phyloP scores from a whole-genome alignment of 768 basidiomycete genomes.

The Agaricus blazei region DNA sequence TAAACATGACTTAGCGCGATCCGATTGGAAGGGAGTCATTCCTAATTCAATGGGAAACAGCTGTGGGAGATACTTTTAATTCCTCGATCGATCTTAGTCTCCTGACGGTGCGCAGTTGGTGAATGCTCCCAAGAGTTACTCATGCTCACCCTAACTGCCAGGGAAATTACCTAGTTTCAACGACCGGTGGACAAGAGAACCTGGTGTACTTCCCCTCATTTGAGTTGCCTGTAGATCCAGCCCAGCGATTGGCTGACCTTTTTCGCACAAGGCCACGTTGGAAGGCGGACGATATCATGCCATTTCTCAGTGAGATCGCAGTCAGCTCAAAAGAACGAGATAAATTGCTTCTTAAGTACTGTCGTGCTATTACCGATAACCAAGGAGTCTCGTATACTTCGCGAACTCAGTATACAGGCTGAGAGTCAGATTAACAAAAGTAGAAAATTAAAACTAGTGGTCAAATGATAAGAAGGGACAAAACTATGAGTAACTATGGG shows the following conservation, averaged over 20 bases:
- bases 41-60: constrained; percentile 59
- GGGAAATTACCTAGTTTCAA: constrained; percentile 69
- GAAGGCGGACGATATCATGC: constrained; percentile 74
- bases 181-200: constrained; percentile 26
- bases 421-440: constrained; percentile 6
- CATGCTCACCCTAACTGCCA: constrained; percentile 22
- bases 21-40: constrained; percentile 54
- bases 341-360: constrained; percentile 82
- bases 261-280: constrained; percentile 78
- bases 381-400: constrained; percentile 74
- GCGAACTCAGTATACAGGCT: constrained; percentile 55
- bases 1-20: constrained; percentile 40
- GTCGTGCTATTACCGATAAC: constrained; percentile 66
- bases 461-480: not conserved
- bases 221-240: constrained; percentile 69
- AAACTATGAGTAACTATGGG: constrained; percentile 13
- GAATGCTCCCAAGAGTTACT: not conserved
- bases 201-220: constrained; percentile 76
- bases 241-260: constrained; percentile 79
- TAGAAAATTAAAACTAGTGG: not conserved
- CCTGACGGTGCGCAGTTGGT: constrained; percentile 51
- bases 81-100: constrained; percentile 53
- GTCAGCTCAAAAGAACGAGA: constrained; percentile 86
- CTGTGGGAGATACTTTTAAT: constrained; percentile 78
- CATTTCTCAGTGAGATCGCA: constrained; percentile 79